Evolutionary conservation across 768 basidiomycete genomes (phyloP), one percentile per base, ranked within the genome.

Genomic region (Leucocoprinus leucothites): DNA sequence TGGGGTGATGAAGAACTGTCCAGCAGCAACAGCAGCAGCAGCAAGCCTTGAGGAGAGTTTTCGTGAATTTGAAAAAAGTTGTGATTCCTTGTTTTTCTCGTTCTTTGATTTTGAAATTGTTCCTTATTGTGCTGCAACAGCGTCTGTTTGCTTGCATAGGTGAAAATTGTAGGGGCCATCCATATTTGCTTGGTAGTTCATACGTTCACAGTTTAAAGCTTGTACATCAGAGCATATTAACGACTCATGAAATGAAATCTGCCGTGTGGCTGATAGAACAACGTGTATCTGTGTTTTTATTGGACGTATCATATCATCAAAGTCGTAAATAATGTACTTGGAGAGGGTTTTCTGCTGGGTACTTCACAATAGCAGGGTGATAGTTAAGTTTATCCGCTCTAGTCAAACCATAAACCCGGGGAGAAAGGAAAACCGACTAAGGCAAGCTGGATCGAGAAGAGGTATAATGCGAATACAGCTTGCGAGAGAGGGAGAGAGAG

Each of bases 1-100:
- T 91, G 88, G 88, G 89, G 86, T 46, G 88, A 90, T 62, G 88
- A 89, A 58, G 86, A 86, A 54, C 68, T 64, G 3, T 62, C 59
- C 25, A 46, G 50, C 21, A 55, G n/a, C n/a, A n/a, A n/a, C n/a
- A n/a, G n/a, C n/a, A n/a, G n/a, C n/a, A n/a, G n/a, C n/a, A n/a
- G n/a, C n/a, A 31, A 24, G 56, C 47, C 26, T 52, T 48, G 41
- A 56, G 54, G 36, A 21, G 54, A 41, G 40, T 22, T 14, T 52
- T 40, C 38, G 16, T 42, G 14, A 3, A 9, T 19, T 9, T 40
- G 6, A 18, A 25, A 36, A 11, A 51, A 25, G 51, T 41, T n/a
- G 14, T 40, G 18, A 21, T 35, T 31, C 26, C 14, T 46, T 22
- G 24, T 36, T 51, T 51, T 22, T 40, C n/a, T n/a, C n/a, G n/a